Evolutionary conservation across 164 flowering plant genomes (phyloP).

Genomic region (Vitis labrusca): DNA sequence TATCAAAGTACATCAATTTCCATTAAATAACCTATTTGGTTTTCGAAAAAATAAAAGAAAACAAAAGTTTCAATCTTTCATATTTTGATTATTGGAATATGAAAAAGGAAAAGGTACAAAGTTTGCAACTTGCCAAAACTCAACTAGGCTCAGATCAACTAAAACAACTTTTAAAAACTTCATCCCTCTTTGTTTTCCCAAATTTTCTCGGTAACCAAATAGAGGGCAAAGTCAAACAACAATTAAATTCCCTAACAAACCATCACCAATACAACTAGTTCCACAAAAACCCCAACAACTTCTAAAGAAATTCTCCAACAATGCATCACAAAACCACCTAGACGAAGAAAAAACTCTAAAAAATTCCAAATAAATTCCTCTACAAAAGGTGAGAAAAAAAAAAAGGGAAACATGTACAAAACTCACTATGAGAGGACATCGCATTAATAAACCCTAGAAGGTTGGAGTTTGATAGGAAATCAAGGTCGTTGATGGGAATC

Average conservation of each 20-base stretch:
- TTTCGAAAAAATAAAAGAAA: too few relatives aligned
- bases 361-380: neutral
- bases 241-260: too few relatives aligned
- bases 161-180: too few relatives aligned
- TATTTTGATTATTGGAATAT: neutral
- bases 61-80: too few relatives aligned
- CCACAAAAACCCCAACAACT: too few relatives aligned
- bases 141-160: too few relatives aligned
- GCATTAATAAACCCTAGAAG: neutral
- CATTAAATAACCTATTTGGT: too few relatives aligned
- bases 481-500: neutral
- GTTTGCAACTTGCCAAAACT: neutral
- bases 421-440: conserved; percentile 1
- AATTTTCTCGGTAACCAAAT: neutral
- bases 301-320: too few relatives aligned
- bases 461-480: neutral
- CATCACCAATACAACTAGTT: too few relatives aligned
- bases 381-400: neutral
- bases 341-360: neutral
- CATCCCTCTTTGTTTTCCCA: neutral
- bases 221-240: neutral
- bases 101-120: neutral
- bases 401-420: neutral
- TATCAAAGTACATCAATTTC: too few relatives aligned
- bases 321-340: too few relatives aligned